Evolutionary conservation across 106 monocot species (phyloP), one percentile per base, ranked within the genome.

Genomic region (Hemerocallis citrina): DNA sequence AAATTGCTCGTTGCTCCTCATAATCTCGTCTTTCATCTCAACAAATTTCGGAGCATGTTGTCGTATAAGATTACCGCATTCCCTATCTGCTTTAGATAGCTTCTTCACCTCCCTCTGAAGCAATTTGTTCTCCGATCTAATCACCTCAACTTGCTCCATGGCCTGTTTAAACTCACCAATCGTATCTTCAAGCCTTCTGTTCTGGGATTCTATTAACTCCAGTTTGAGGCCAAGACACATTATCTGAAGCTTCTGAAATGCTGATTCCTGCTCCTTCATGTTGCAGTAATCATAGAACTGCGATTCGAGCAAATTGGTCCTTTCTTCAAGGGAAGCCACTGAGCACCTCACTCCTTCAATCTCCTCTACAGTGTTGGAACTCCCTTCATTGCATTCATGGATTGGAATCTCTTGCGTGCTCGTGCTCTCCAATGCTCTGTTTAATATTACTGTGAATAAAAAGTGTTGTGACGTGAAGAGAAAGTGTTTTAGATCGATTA

Each of bases 211-310:
- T 21, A 82, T 10, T 22, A 28, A 48, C 62, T 82, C 82, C 0
- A 70, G 43, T 39, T 77, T 74, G 63, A 82, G 59, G 2, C 74
- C 82, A 52, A 82, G 43, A 35, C 66, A 73, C 82, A 77, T 77
- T 33, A 82, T 74, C 66, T 82, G 77, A 35, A 82, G 66, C 70
- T 74, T 82, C 30, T 82, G 77, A 20, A 65, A 60, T 27, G 62
- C 23, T 32, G 82, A 77, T 15, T 82, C 82, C 36, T 74, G 60
- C 38, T 74, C 77, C 50, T 69, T 74, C 42, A 62, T 27, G 23
- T 52, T 58, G 66, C 65, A 73, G 66, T 77, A 74, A 32, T 77
- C 69, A 31, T 66, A 52, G 30, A 82, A 62, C 45, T 70, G 64
- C 10, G 33, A 29, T 19, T 77, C 62, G 10, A 77, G 29, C 56